Base-by-base conservation (phyloP, 495 filamentous ascomycete genomes). In the Monascus purpureus region DNA sequence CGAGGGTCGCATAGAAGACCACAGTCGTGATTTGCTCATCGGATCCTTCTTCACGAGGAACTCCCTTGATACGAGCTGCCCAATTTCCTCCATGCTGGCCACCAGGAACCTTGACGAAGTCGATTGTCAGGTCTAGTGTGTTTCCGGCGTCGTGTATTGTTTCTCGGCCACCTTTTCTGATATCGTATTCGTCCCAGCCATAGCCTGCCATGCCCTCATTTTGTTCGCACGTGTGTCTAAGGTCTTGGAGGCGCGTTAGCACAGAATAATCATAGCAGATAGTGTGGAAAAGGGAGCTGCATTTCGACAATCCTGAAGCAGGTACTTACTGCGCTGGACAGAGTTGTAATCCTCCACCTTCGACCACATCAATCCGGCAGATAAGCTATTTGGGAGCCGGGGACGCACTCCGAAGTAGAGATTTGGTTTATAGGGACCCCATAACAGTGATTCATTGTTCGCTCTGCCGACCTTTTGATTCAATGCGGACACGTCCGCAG, bases 141-240 rank as follows among this genome's bases (percentile, higher is more conserved):
- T 97, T 97, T 18, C 73, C 78, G 12, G 70, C 75, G 46, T 97
- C 90, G 45, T 85, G 80, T 33, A 97, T 87, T 13, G 80, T 81
- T 61, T 97, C 82, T 14, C 77, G 63, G 29, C 90, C 90, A 42
- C 90, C 90, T 26, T 66, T 75, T 29, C 90, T 68, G 13, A 82
- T 74, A 52, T 96, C 90, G 57, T 92, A 97, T 45, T 90, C 65
- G 41, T 96, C 88, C 90, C 90, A 97, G 37, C 88, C 90, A 50
- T 97, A 97, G 22, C 90, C 86, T 25, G 75, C 75, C 80, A 97
- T 94, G 36, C 77, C 80, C 49, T 93, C 84, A 50, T 87, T 68
- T 53, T 97, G 90, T 49, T 96, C 90, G 56, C 90, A 97, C 0
- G 92, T 93, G 52, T 96, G 81, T 38, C 90, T 77, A 41, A 95